Percentiles rank a stretch among this genome's conserved stretches.
phyloP scores from a whole-genome alignment of 2,329 filamentous ascomycete species.

The Microascus cirrosus region DNA sequence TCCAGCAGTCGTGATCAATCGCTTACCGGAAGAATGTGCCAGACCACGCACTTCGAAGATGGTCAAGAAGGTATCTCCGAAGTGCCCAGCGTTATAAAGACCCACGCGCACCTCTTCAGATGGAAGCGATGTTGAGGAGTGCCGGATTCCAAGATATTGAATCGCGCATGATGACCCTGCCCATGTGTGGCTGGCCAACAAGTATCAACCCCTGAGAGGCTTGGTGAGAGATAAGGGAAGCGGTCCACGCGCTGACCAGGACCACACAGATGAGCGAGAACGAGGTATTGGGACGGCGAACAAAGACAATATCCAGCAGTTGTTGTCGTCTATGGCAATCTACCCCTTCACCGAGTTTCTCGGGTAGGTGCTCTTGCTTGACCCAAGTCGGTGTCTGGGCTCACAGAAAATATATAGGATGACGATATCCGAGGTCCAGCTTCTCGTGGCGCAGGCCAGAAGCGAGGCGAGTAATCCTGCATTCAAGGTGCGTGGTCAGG shows the following conservation, averaged over 20 bases:
- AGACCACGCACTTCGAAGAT: slow-evolving; percentile 55
- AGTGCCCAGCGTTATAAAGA: slow-evolving; percentile 55
- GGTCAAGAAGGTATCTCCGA: slow-evolving; percentile 55
- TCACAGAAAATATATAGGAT: slow-evolving; percentile 27
- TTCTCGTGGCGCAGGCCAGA: slow-evolving; percentile 44
- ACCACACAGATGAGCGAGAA: slow-evolving; percentile 32
- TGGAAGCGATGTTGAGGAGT: slow-evolving; percentile 45
- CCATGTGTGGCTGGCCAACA: slow-evolving; percentile 58
- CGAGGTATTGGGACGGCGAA: slow-evolving; percentile 42
- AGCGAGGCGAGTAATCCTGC: slow-evolving; percentile 39
- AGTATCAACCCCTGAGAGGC: slow-evolving; percentile 30
- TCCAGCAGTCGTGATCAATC: background rate
- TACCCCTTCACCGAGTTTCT: slow-evolving; percentile 6
- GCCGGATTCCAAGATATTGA: slow-evolving; percentile 62
- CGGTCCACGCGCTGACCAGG: background rate
- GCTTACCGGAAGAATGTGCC: background rate
- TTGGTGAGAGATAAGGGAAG: background rate
- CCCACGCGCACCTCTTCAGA: slow-evolving; percentile 48
- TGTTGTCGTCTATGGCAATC: slow-evolving; percentile 3
- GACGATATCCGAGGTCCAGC: slow-evolving; percentile 44
- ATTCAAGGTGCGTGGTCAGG: slow-evolving; percentile 37
- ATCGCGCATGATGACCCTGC: slow-evolving; percentile 51
- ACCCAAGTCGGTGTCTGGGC: no score
- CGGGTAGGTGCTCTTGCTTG: slow-evolving; percentile 1
- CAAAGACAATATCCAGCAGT: slow-evolving; percentile 33